Evolutionary conservation across 345 rosid genomes (phyloP), one percentile per base, ranked within the genome.

Genomic region (Crucihimalaya himalaica): DNA sequence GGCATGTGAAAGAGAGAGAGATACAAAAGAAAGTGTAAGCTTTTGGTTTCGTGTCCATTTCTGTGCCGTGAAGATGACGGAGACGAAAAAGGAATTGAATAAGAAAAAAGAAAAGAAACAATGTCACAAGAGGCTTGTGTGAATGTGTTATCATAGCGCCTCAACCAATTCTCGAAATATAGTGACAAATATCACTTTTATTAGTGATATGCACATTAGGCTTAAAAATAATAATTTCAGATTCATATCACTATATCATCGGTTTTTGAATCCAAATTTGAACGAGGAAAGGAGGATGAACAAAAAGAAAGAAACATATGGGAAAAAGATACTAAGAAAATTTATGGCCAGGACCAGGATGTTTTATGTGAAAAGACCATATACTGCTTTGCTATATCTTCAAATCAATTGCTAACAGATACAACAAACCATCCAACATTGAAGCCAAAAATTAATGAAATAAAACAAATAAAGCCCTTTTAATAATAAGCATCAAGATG

Each of bases 61-160:
- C 28, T 70, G 71, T 77, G 76, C 72, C 72, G 37, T 70, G 71
- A 71, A 64, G 80, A 39, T 70, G 48, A 77, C 71, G 80, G 67
- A 42, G 71, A 63, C 53, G 61, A 70, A 63, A 12, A 27, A 37
- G 66, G 66, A 14, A 60, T 48, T n/a, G 1, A 48, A 60, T 43
- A 53, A n/a, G 4, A 37, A n/a, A 12, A 10, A 40, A 27, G 39
- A 31, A 58, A 50, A 34, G 53, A 10, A 28, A 42, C 31, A 5
- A 42, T 54, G 40, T 77, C 76, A 77, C 62, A 62, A 77, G 80
- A 46, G 55, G 59, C 53, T 54, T 68, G 63, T 59, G 60, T 20
- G 0, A 6, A 5, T 54, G 66, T 58, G 18, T 62, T 73, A 48
- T 39, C 34, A 5, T 19, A 14, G 15, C 16, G 23, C 58, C 52